Evolutionary conservation across 495 filamentous ascomycete genomes (phyloP).

Genomic region (Aspergillus affinis): DNA sequence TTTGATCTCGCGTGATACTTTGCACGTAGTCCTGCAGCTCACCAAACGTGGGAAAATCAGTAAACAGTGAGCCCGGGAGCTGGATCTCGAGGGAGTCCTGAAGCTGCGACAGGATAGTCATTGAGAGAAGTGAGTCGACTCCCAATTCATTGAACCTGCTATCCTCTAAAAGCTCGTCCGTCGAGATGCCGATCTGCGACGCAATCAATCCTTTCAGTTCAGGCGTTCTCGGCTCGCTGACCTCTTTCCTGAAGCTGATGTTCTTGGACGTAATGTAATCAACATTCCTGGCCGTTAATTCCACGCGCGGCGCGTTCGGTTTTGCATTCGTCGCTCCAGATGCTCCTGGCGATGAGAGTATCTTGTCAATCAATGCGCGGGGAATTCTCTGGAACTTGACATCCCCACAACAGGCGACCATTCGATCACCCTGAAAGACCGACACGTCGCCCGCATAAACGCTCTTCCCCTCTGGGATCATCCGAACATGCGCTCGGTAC

Average conservation of each 20-base stretch:
- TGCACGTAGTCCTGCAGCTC: conserved; percentile 33
- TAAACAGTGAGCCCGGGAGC: conserved; percentile 49
- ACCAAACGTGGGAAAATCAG: conserved; percentile 57
- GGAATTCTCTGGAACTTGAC: conserved; percentile 32
- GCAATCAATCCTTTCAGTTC: conserved; percentile 44
- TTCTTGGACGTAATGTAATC: neutral
- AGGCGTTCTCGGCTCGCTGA: neutral
- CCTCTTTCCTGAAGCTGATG: neutral
- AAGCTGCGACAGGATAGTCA: conserved; percentile 45
- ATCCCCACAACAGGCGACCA: conserved; percentile 65
- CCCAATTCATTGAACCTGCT: conserved; percentile 49
- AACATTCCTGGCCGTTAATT: neutral
- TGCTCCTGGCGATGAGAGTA: conserved; percentile 44
- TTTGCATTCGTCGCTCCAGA: neutral
- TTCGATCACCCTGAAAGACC: conserved; percentile 50
- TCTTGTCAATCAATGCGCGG: conserved; percentile 43
- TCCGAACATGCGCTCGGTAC: conserved; percentile 69
- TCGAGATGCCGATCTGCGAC: conserved; percentile 60
- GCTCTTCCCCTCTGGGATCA: conserved; percentile 44
- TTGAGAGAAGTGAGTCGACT: conserved; percentile 51
- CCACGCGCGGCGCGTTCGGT: too few species aligned
- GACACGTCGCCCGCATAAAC: conserved; percentile 51
- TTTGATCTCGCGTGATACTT: neutral
- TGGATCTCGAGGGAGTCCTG: conserved; percentile 50
- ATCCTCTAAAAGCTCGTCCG: conserved; percentile 56